Conservation (phyloP, 805 yeast species). For the Lipomyces orientalis region DNA sequence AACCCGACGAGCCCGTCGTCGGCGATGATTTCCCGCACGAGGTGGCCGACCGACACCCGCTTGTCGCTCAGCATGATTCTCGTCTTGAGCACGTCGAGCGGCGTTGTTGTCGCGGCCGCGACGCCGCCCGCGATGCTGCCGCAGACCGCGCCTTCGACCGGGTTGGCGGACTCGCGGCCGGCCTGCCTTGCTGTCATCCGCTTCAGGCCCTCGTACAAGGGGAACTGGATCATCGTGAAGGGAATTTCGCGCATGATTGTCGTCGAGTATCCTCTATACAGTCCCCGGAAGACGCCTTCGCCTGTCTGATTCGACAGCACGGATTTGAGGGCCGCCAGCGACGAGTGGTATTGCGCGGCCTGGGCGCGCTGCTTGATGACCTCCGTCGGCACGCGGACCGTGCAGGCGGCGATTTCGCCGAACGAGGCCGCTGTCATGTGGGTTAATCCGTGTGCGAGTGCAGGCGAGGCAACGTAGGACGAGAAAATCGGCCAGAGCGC, state of each 20-base stretch:
- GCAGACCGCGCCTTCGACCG: slow-evolving; percentile 80
- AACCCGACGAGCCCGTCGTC: slow-evolving; percentile 81
- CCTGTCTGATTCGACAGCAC: slow-evolving; percentile 69
- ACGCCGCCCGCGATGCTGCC: slow-evolving; percentile 95
- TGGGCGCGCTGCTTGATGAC: slow-evolving; percentile 95
- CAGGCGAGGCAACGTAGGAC: slow-evolving; percentile 6
- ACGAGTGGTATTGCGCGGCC: slow-evolving; percentile 61
- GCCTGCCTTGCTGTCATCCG: slow-evolving; percentile 56
- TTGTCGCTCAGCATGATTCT: slow-evolving; percentile 78
- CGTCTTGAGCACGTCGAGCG: slow-evolving; percentile 92
- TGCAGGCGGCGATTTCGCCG: slow-evolving; percentile 93
- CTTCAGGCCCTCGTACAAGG: slow-evolving; percentile 86
- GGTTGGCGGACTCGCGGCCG: slow-evolving; percentile 54
- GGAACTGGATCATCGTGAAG: slow-evolving; percentile 94
- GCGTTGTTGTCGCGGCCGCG: slow-evolving; percentile 94
- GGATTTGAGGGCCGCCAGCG: slow-evolving; percentile 69
- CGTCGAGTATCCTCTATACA: slow-evolving; percentile 91
- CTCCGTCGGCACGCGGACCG: slow-evolving; percentile 95
- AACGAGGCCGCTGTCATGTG: slow-evolving; percentile 89
- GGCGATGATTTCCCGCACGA: slow-evolving; percentile 59
- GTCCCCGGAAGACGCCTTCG: slow-evolving; percentile 76
- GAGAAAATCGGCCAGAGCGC: slow-evolving; percentile 39
- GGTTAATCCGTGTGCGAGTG: slow-evolving; percentile 51
- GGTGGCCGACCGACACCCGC: slow-evolving; percentile 52
- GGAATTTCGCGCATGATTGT: slow-evolving; percentile 96